Conservation (phyloP, 768 basidiomycete genomes). For the Tephrocybe sp. region DNA sequence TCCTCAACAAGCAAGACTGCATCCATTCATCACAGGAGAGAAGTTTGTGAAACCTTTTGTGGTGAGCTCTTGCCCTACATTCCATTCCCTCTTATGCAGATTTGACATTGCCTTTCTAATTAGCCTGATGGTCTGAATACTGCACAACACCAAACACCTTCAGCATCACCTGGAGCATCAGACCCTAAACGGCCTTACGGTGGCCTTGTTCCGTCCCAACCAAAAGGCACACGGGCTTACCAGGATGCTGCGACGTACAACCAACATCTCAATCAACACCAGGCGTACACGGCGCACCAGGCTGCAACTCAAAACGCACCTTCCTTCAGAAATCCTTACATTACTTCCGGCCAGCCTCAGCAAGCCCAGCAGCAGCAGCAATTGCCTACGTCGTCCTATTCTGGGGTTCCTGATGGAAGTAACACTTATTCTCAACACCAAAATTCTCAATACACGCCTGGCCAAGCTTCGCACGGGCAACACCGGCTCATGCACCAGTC, state of each 20-base stretch:
- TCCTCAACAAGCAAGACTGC: constrained; percentile 91
- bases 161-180: constrained; percentile 28
- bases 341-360: constrained; percentile 45
- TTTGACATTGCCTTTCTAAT: constrained; percentile 1
- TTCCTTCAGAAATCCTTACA: constrained; percentile 80
- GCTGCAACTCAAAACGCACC: constrained; percentile 69
- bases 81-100: constrained; percentile 3
- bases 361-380: constrained; percentile 30
- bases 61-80: constrained; percentile 42
- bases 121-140: constrained; percentile 53
- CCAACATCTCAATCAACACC: constrained; percentile 91
- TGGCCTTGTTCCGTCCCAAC: constrained; percentile 86
- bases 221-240: constrained; percentile 80
- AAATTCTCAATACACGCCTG: constrained; percentile 34
- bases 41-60: constrained; percentile 86
- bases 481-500: constrained; percentile 46
- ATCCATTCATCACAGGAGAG: constrained; percentile 98
- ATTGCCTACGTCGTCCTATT: constrained; percentile 27
- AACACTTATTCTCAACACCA: constrained; percentile 31
- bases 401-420: constrained; percentile 30
- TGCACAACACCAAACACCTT: constrained; percentile 27
- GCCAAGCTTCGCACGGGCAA: constrained; percentile 34
- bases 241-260: constrained; percentile 93
- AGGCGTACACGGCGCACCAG: constrained; percentile 88
- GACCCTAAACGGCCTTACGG: constrained; percentile 91